Conservation (phyloP, 176 grass and related monocot species). For the Alopecurus myosuroides region DNA sequence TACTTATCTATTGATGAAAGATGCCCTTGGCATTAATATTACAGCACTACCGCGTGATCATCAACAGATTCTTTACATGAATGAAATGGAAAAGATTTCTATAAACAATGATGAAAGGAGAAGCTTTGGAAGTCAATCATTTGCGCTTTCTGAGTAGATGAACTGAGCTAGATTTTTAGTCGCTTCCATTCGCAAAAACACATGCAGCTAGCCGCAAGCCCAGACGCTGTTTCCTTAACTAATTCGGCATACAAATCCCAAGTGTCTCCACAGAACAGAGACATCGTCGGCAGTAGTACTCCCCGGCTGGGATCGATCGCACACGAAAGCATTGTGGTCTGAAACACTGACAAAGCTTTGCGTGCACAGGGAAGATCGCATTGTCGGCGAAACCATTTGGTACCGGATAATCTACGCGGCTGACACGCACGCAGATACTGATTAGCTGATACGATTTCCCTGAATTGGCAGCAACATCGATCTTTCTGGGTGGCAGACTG, state of each 20-base stretch:
- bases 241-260: not conserved
- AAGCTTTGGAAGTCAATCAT: conserved; percentile 46
- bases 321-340: not conserved
- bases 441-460: conserved; percentile 2
- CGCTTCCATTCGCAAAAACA: not conserved
- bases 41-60: conserved; percentile 21
- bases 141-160: conserved; percentile 18
- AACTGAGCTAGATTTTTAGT: conserved; percentile 29
- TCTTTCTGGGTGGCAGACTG: conserved; percentile 29
- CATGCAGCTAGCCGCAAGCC: conserved; percentile 16
- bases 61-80: conserved; percentile 15
- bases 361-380: not conserved
- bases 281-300: not conserved
- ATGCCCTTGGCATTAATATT: conserved; percentile 25
- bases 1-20: conserved; percentile 26
- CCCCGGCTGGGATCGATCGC: not conserved
- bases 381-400: conserved; percentile 15
- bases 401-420: not conserved
- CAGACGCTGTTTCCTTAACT: not conserved
- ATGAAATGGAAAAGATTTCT: not conserved
- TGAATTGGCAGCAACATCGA: conserved; percentile 17
- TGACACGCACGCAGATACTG: not conserved
- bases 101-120: conserved; percentile 3
- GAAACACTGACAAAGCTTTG: not conserved
- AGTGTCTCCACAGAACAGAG: not conserved